Base-by-base conservation (phyloP, 306 rosid species). In the Mimosa pudica region DNA sequence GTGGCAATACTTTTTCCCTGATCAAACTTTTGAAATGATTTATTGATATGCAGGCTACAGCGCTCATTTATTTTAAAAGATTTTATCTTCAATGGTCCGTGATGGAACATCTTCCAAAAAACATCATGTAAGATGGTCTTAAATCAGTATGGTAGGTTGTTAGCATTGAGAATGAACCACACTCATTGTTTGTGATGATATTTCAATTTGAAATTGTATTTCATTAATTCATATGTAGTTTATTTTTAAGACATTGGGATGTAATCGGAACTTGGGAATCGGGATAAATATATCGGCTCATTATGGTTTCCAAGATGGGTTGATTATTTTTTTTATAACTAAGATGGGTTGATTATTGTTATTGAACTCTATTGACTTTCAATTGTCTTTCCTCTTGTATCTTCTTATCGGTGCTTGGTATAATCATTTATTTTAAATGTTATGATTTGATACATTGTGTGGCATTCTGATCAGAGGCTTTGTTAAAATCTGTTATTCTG, bases 51-150 rank as follows among this genome's bases (percentile, higher is more conserved):
- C 92, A 95, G 98, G 98, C 96, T 82, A 83, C 96, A 0, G 98
- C 97, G 70, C 98, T 95, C 70, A 87, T 95, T 71, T 95, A 91
- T 88, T 95, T 95, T 85, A 91, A 93, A 86, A 93, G 98, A 71
- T 95, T 95, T 89, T 95, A 88, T 86, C 85, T 95, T 70, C 97
- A 89, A 42, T 93, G 98, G 98, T 95, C 98, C 0, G 92, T 95
- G 78, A 93, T 93, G 99, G 97, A 93, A 83, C 99, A 95, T 80
- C 89, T 91, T 82, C 98, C 98, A 35, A 95, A 93, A 86, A 84
- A 88, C 84, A 85, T 95, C 66, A 93, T 95, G 99, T 93, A 95
- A 87, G 96, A 66, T 70, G 86, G 68, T 58, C 76, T 76, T 48
- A 46, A 60, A 51, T 36, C 77, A 42, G 51, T 69, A n/a, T 35